Evolutionary conservation across 371 early-diverging fungal species (phyloP).

Genomic region (Coemansia linderi): DNA sequence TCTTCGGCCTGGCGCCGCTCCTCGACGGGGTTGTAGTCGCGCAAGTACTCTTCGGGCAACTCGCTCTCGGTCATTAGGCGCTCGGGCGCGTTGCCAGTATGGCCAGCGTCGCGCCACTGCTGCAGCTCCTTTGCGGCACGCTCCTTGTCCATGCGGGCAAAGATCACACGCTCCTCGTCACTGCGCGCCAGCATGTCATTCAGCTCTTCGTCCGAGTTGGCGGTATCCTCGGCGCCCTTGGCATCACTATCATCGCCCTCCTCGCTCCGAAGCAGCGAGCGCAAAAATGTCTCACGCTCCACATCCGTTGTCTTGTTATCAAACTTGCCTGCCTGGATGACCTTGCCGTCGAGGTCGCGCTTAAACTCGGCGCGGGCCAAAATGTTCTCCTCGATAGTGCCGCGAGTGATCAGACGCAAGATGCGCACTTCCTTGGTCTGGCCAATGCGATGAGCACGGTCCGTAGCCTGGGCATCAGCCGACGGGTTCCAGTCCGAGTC

Average conservation of each 20-base stretch:
- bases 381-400: conserved; percentile 97
- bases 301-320: conserved; percentile 93
- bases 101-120: conserved; percentile 56
- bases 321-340: conserved; percentile 98
- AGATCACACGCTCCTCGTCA: conserved; percentile 65
- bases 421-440: conserved; percentile 99
- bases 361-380: conserved; percentile 93
- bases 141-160: conserved; percentile 67
- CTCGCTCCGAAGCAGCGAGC: conserved; percentile 77
- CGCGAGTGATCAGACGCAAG: conserved; percentile 92
- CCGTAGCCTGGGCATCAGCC: conserved; percentile 99
- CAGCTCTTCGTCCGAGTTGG: conserved; percentile 81
- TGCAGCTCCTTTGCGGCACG: conserved; percentile 58
- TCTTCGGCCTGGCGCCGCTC: conserved; percentile 46
- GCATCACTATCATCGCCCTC: conserved; percentile 69
- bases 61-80: conserved; percentile 85
- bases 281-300: conserved; percentile 89
- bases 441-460: conserved; percentile 99
- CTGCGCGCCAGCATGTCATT: conserved; percentile 81
- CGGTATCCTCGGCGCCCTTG: conserved; percentile 64
- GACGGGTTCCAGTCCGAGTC: conserved; percentile 99
- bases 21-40: conserved; percentile 56
- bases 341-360: conserved; percentile 95
- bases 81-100: conserved; percentile 61
- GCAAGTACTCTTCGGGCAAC: conserved; percentile 80